Base-by-base conservation (phyloP, 306 rosid genomes). In the Dalbergia oliveri region DNA sequence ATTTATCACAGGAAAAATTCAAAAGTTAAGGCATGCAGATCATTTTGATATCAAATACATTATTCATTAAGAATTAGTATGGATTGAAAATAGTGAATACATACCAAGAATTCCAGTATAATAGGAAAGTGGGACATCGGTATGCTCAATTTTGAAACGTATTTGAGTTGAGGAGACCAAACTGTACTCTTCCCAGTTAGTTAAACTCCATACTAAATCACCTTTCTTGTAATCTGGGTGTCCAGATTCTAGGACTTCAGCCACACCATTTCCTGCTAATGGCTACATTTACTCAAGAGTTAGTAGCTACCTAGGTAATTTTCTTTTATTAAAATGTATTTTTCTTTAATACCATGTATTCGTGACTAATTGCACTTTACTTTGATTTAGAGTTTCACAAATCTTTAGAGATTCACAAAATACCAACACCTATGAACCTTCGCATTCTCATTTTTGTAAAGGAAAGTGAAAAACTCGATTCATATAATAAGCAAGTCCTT, bases 171-270 rank as follows among this genome's bases (percentile, higher is more conserved):
- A 8, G n/a, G 79, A 47, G 37, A 88, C 58, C 3, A 82, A 49
- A 41, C 82, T 82, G 43, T 82, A 85, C 4, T 83, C 91, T 51
- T 88, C 87, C 86, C 89, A 88, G 4, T 39, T 57, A 4, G 87
- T 77, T 3, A 11, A 0, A 6, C 88, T 87, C 91, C 87, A 85
- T 8, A 85, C 74, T 10, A 88, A 77, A 72, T 85, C 91, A 9
- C 84, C 86, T 83, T 65, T 34, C 57, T 80, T 80, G 3, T 76
- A 88, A 47, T 77, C 58, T 13, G 78, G 58, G 44, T 85, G 72
- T 9, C 78, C 86, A 63, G 91, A 83, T 54, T 88, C 91, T 9
- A 88, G 14, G 5, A 88, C 87, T 74, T 77, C 51, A 18, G 82
- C 33, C 50, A 88, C 88, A 26, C 87, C 88, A 72, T 5, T 8